Evolutionary conservation across 805 yeast genomes (phyloP).

Genomic region (Pichia manshurica): DNA sequence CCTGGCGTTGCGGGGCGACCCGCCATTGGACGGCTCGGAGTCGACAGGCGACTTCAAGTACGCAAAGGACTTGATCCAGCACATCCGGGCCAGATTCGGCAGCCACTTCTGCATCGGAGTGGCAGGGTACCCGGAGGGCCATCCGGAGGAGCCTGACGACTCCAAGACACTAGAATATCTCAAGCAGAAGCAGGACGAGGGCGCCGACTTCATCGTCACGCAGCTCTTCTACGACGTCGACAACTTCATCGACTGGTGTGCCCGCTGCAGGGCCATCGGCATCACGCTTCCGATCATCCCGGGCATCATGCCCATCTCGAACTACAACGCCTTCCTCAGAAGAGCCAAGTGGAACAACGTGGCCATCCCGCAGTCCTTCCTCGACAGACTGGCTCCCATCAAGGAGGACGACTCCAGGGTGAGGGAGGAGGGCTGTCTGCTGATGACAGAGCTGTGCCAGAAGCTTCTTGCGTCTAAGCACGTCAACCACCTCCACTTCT

Average conservation of each 20-base stretch:
- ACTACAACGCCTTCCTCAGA: constrained; percentile 86
- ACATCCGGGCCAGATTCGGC: constrained; percentile 74
- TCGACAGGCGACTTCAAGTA: constrained; percentile 80
- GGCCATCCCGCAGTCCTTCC: constrained; percentile 67
- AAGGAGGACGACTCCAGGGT: constrained; percentile 88
- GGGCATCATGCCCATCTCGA: constrained; percentile 98
- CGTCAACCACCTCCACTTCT: constrained; percentile 86
- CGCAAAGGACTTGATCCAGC: constrained; percentile 78
- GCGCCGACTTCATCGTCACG: constrained; percentile 90
- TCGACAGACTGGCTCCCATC: constrained; percentile 66
- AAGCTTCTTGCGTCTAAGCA: constrained; percentile 62
- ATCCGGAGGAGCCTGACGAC: constrained; percentile 72
- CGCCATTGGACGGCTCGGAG: constrained; percentile 71
- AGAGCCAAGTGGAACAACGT: constrained; percentile 94
- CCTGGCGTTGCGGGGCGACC: constrained; percentile 92
- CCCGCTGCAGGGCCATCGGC: constrained; percentile 61
- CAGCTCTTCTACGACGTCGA: constrained; percentile 97
- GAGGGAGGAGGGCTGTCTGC: constrained; percentile 76
- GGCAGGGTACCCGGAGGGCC: constrained; percentile 97
- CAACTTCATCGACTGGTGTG: constrained; percentile 77
- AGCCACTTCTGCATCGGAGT: constrained; percentile 91
- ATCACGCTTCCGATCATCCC: constrained; percentile 86
- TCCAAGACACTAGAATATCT: constrained; percentile 52
- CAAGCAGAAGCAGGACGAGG: constrained; percentile 87
- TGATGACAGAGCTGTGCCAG: constrained; percentile 79